Evolutionary conservation across 2,329 filamentous ascomycete species (phyloP), one percentile per base, ranked within the genome.

Genomic region (Metarhizium brunneum): DNA sequence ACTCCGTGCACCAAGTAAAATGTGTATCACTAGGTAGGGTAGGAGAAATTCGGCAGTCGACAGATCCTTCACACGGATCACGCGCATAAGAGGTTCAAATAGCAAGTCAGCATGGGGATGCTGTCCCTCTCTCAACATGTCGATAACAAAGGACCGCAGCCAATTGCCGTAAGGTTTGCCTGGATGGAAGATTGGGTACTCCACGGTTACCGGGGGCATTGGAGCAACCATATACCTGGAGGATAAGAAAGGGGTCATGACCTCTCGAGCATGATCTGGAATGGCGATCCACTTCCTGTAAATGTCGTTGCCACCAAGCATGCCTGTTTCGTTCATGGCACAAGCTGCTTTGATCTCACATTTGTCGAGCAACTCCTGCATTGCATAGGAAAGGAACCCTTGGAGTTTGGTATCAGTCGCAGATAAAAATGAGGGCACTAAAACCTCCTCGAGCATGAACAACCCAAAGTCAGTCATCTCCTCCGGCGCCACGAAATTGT

Each of bases 351-450:
- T 84, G 64, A 96, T 85, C 32, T 87, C 85, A 64, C 88, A 90
- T 61, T 86, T 84, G 48, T 86, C 85, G 3, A 97, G 79, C 45
- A 97, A 79, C 64, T 95, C 87, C 69, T 99, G 94, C 85, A 99
- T 96, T 2, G 87, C 89, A 70, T 88, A 99, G 1, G 92, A 92
- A 18, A 99, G 78, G 66, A 95, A 96, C 0, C 91, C 92, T 69
- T 97, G 94, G 6, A 91, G 80, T 60, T 84, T 86, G 2, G 91
- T 88, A 67, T 96, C 95, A 0, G 88, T 94, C 1, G 90, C 88
- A 1, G 92, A 95, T 47, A 95, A 76, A 66, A 99, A 99, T 0
- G 92, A 87, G 58, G 92, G 91, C 30, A 97, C 90, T 11, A 99
- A 76, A 7, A 96, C 87, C 65, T 95, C 82, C 64, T 96, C 87